Percentiles rank a stretch among this genome's conserved stretches.
phyloP scores from a whole-genome alignment of 75 land plant genomes.

The Isoetes taiwanensis region DNA sequence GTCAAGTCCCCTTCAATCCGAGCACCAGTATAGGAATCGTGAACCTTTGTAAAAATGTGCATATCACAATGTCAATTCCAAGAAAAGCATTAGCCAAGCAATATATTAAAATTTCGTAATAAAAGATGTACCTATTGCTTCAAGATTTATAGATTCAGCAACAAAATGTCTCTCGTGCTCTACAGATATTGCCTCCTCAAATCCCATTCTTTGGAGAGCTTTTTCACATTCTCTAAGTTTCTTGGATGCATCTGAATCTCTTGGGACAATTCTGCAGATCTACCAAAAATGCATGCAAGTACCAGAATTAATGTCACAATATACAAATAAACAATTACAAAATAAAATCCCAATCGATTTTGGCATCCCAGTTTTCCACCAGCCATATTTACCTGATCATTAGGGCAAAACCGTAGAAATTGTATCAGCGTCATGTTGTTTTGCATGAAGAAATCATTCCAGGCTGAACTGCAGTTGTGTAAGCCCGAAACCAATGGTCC shows the following conservation, averaged over 20 bases:
- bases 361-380: no score
- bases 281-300: no score
- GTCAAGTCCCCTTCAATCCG: constrained; percentile 86
- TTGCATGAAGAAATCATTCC: no score
- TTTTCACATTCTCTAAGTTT: constrained; percentile 95
- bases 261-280: constrained; percentile 78
- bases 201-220: constrained; percentile 71
- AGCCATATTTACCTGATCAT: no score
- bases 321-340: no score
- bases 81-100: background rate
- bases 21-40: constrained; percentile 73
- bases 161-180: constrained; percentile 38
- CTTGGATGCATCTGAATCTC: constrained; percentile 90
- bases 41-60: constrained; percentile 45
- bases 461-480: no score
- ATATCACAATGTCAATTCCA: no score
- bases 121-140: constrained; percentile 47
- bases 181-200: constrained; percentile 87
- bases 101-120: background rate
- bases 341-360: no score
- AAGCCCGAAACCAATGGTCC: no score
- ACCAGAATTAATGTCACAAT: no score
- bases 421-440: no score
- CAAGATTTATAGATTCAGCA: constrained; percentile 65
- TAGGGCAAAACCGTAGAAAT: no score